phyloP scores from a whole-genome alignment of 306 rosid species.

The Medicago ruthenica region DNA sequence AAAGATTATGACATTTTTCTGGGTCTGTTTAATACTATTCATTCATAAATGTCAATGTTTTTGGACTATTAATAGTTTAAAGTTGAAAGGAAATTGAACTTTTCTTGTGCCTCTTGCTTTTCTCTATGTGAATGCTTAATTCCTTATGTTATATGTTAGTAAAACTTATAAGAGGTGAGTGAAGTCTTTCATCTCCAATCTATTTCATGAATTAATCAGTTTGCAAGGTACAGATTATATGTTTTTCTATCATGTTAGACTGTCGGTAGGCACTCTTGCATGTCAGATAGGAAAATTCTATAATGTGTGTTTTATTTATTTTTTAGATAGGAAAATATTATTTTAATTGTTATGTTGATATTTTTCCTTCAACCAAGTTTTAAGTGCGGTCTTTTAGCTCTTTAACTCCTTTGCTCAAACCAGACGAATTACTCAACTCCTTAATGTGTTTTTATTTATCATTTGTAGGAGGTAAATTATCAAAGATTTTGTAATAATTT shows the following conservation, averaged over 20 bases:
- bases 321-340: background rate
- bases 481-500: conserved; percentile 14
- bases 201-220: conserved; percentile 22
- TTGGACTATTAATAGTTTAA: conserved; percentile 29
- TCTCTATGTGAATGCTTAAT: background rate
- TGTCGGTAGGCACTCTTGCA: conserved; percentile 22
- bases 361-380: no score
- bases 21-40: conserved; percentile 31
- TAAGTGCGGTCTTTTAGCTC: no score
- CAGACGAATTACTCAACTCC: no score
- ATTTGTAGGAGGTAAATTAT: conserved; percentile 28
- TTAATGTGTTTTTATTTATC: background rate
- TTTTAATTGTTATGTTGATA: no score
- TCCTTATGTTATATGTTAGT: background rate
- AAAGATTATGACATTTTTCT: conserved; percentile 23
- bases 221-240: conserved; percentile 1
- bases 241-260: conserved; percentile 32
- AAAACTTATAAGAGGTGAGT: background rate
- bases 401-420: no score
- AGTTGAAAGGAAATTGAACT: conserved; percentile 33
- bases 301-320: background rate
- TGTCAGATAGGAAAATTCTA: conserved; percentile 28
- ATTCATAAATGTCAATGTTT: conserved; percentile 24
- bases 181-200: background rate
- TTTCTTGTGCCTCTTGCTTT: conserved; percentile 38